These are phyloP conservation scores for Vicia villosa DNA, from an alignment of 306 rosid genomes.

Conservation along the genomic window DNA sequence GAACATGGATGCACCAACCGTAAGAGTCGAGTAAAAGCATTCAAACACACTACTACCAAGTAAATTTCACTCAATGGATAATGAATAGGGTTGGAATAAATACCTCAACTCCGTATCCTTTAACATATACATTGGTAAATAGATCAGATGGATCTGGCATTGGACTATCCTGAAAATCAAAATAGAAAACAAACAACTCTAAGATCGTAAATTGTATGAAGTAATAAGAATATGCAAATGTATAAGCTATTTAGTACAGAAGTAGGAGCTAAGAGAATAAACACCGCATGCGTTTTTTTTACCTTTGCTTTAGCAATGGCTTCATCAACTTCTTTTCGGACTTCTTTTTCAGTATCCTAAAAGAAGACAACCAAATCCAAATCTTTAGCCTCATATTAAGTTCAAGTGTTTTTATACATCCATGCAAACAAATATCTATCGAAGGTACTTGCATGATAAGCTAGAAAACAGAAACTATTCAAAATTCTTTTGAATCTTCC, in stretches of 20 bases:
- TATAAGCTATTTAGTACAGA: neutral
- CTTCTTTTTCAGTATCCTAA: slow-evolving; percentile 86
- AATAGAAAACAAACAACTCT: slow-evolving; percentile 28
- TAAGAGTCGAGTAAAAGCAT: slow-evolving; percentile 18
- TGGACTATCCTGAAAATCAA: slow-evolving; percentile 72
- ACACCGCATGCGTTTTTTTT: slow-evolving; percentile 30
- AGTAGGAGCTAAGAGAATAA: neutral
- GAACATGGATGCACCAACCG: slow-evolving; percentile 17
- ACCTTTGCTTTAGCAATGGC: slow-evolving; percentile 97
- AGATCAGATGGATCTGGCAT: slow-evolving; percentile 80
- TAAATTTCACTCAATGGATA: neutral
- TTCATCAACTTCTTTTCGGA: slow-evolving; percentile 82
- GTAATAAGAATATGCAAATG: slow-evolving; percentile 1
- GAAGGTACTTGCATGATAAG: no score
- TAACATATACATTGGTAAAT: slow-evolving; percentile 64
- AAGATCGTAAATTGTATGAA: slow-evolving; percentile 19
- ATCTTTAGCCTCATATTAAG: slow-evolving; percentile 25
- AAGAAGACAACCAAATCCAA: slow-evolving; percentile 10
- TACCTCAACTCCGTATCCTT: slow-evolving; percentile 82
- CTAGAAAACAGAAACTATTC: no score
- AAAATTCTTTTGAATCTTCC: no score
- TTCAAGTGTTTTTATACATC: slow-evolving; percentile 1
- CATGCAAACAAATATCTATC: neutral
- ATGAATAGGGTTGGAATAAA: slow-evolving; percentile 12
- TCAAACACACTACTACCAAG: slow-evolving; percentile 6